Percentiles rank a stretch among this genome's conserved stretches.
These are phyloP conservation scores for Bromus sterilis DNA, from an alignment of 176 grass and related monocot species.

Conservation along the genomic window DNA sequence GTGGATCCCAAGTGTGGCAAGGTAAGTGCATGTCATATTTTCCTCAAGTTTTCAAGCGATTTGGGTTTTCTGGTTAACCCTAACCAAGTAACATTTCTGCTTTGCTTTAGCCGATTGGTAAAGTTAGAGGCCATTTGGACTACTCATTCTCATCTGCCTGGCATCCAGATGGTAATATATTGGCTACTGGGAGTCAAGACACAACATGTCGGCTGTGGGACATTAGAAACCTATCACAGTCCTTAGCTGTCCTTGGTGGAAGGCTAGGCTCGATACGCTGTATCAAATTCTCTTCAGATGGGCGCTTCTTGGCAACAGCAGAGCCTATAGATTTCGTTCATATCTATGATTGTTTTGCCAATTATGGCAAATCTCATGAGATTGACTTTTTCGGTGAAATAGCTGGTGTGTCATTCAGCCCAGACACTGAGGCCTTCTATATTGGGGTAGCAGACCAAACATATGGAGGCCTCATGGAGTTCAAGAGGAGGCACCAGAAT, in stretches of 20 bases:
- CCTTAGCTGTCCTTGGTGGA: slow-evolving; percentile 65
- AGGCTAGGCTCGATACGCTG: slow-evolving; percentile 71
- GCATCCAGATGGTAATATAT: slow-evolving; percentile 62
- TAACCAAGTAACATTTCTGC: not conserved
- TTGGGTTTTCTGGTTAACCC: slow-evolving; percentile 1
- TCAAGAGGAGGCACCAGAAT: slow-evolving; percentile 49
- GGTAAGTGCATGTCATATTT: slow-evolving; percentile 16
- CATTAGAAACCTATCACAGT: slow-evolving; percentile 67
- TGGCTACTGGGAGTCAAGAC: slow-evolving; percentile 90
- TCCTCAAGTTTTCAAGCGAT: not conserved
- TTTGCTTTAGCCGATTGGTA: slow-evolving; percentile 43
- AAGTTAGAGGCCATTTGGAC: slow-evolving; percentile 65
- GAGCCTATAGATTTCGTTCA: slow-evolving; percentile 89
- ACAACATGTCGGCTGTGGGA: slow-evolving; percentile 92
- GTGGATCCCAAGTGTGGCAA: slow-evolving; percentile 71
- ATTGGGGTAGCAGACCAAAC: slow-evolving; percentile 72
- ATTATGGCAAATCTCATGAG: slow-evolving; percentile 57
- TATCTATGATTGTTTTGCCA: slow-evolving; percentile 48
- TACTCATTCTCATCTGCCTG: slow-evolving; percentile 91
- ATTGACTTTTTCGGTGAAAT: slow-evolving; percentile 89
- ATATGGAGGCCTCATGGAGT: slow-evolving; percentile 74
- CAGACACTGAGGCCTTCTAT: slow-evolving; percentile 55
- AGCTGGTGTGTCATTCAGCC: slow-evolving; percentile 78
- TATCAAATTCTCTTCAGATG: slow-evolving; percentile 74
- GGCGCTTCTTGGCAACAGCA: slow-evolving; percentile 67